Conservation (phyloP, 2,329 filamentous ascomycete genomes). For the Venturia effusa region DNA sequence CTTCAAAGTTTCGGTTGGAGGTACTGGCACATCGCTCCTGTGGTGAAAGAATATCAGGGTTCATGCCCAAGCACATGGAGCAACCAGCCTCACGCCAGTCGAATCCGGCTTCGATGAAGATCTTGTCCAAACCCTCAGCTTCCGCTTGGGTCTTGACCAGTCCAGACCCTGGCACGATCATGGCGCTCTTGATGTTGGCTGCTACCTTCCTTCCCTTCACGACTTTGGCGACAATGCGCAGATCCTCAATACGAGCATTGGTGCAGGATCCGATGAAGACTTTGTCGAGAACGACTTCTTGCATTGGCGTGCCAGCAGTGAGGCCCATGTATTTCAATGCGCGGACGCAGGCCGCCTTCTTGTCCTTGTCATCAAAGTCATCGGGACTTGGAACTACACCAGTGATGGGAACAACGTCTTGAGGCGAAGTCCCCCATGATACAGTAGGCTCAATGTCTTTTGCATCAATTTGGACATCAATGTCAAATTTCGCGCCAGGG, state of each 20-base stretch:
- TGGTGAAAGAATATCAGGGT: slow-evolving; percentile 89
- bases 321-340: slow-evolving; percentile 97
- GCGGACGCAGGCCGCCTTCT: slow-evolving; percentile 68
- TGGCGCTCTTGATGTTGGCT: slow-evolving; percentile 78
- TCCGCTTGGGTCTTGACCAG: slow-evolving; percentile 90
- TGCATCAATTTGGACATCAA: slow-evolving; percentile 77
- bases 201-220: slow-evolving; percentile 83
- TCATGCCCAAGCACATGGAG: slow-evolving; percentile 99
- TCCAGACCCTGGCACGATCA: slow-evolving; percentile 94
- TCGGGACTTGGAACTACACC: slow-evolving; percentile 84
- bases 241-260: slow-evolving; percentile 91
- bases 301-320: slow-evolving; percentile 72
- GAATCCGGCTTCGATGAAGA: slow-evolving; percentile 85
- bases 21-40: slow-evolving; percentile 91
- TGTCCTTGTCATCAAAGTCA: slow-evolving; percentile 67
- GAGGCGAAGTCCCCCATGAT: slow-evolving; percentile 93
- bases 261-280: slow-evolving; percentile 98
- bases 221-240: slow-evolving; percentile 75
- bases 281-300: slow-evolving; percentile 89
- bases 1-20: slow-evolving; percentile 95
- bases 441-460: slow-evolving; percentile 91
- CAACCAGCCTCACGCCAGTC: slow-evolving; percentile 98
- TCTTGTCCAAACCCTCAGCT: slow-evolving; percentile 81
- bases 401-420: slow-evolving; percentile 92
- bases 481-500: slow-evolving; percentile 78